phyloP scores from a whole-genome alignment of 2,329 filamentous ascomycete species.

The Pyrenophora graminea region DNA sequence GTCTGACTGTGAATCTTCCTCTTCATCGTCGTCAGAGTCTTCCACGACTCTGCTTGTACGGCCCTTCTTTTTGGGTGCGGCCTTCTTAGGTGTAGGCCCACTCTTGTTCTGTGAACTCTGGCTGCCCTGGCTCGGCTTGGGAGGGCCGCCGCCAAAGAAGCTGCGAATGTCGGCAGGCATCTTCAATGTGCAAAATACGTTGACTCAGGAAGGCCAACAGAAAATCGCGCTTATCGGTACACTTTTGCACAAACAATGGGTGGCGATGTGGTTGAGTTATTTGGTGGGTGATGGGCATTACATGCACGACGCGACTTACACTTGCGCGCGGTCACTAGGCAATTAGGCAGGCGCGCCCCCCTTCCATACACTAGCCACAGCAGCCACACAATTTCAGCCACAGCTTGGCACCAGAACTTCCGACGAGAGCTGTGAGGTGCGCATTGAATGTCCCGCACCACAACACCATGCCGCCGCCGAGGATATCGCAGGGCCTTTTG shows the following conservation, averaged over 20 bases:
- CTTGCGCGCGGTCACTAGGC: conserved; percentile 15
- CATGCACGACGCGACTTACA: conserved; percentile 23
- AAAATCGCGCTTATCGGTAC: not conserved
- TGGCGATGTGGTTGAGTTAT: conserved; percentile 2
- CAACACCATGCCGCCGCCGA: conserved; percentile 48
- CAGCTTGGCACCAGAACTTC: conserved; percentile 35
- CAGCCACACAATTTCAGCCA: conserved; percentile 9
- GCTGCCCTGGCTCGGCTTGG: conserved; percentile 55
- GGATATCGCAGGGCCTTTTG: conserved; percentile 41
- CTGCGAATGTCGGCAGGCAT: conserved; percentile 88
- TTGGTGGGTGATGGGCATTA: conserved; percentile 13
- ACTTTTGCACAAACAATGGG: conserved; percentile 1
- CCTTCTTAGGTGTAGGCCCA: conserved; percentile 44
- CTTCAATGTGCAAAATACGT: conserved; percentile 1
- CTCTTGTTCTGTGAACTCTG: conserved; percentile 39
- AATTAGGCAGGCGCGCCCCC: conserved; percentile 19
- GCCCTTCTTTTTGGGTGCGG: conserved; percentile 49
- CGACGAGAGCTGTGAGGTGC: conserved; percentile 4
- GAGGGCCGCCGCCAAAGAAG: conserved; percentile 81
- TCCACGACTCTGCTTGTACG: conserved; percentile 61
- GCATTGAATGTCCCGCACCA: conserved; percentile 2
- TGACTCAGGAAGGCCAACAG: not conserved
- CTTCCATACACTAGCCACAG: conserved; percentile 8
- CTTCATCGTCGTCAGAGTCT: conserved; percentile 69
- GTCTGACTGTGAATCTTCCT: conserved; percentile 43